phyloP scores from a whole-genome alignment of 495 filamentous ascomycete species.

The Penicillium psychrofluorescens region DNA sequence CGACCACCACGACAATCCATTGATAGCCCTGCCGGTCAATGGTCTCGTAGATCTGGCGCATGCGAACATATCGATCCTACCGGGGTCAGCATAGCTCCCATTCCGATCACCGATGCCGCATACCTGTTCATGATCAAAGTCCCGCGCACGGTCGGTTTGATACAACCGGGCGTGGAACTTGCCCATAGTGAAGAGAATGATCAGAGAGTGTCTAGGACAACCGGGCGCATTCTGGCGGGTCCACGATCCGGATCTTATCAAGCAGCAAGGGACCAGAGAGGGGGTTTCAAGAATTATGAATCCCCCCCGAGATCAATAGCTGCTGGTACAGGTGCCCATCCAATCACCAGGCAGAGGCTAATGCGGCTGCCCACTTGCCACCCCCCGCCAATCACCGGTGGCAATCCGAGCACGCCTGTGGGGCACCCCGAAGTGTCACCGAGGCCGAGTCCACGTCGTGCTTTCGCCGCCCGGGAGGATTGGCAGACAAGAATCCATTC shows the following conservation, averaged over 20 bases:
- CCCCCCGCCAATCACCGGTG: too few relatives aligned
- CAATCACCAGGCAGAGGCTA: too few relatives aligned
- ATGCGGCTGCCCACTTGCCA: too few relatives aligned
- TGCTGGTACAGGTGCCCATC: too few relatives aligned
- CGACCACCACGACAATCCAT: conserved; percentile 48
- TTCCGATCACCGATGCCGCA: not conserved
- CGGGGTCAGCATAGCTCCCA: not conserved
- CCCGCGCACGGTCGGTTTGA: conserved; percentile 42
- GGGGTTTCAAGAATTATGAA: too few relatives aligned
- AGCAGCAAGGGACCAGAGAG: too few relatives aligned
- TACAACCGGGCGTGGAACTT: conserved; percentile 35
- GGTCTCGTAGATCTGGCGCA: conserved; percentile 42
- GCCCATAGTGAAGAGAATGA: conserved; percentile 16
- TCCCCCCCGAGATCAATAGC: too few relatives aligned
- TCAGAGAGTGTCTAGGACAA: not conserved
- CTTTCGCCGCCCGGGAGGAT: too few relatives aligned
- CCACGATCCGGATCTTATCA: not conserved
- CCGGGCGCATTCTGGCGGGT: not conserved
- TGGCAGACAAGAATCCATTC: too few relatives aligned
- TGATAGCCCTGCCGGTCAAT: conserved; percentile 41
- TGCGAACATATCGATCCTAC: conserved; percentile 41
- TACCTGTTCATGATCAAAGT: conserved; percentile 45
- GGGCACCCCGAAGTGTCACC: too few relatives aligned
- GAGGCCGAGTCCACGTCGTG: too few relatives aligned
- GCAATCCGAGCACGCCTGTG: too few relatives aligned